These are phyloP conservation scores for Sclerotinia borealis DNA, from an alignment of 2,329 filamentous ascomycete genomes.

Conservation along the genomic window DNA sequence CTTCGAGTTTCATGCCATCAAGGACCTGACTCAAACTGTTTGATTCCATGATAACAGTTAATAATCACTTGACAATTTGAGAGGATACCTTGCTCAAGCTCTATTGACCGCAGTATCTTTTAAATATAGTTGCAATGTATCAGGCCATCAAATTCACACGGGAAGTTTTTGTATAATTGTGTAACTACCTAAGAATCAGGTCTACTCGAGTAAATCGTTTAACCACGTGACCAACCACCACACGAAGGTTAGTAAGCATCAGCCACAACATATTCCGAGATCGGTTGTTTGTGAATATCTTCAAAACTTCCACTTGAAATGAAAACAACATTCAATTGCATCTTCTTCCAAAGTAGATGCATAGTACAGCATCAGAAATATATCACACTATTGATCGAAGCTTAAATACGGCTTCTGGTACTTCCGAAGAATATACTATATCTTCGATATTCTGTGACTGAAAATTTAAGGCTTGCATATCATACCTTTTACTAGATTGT, in stretches of 20 bases:
- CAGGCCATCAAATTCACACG: not conserved
- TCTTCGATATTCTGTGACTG: not conserved
- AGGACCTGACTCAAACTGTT: not conserved
- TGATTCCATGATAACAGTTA: not conserved
- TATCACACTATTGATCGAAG: not conserved
- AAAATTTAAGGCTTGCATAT: not conserved
- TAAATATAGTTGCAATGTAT: not conserved
- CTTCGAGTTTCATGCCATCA: not conserved
- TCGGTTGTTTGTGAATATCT: not conserved
- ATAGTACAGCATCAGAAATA: not conserved
- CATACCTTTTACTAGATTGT: not conserved
- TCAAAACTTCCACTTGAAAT: not conserved
- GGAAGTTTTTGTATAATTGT: not conserved
- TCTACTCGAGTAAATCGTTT: too few species aligned
- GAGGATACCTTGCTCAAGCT: too few species aligned
- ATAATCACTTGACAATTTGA: not conserved
- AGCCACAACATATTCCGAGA: not conserved
- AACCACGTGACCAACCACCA: not conserved
- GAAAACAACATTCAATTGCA: not conserved
- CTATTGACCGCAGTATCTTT: too few species aligned
- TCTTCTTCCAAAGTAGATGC: not conserved
- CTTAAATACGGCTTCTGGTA: not conserved
- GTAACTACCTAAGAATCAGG: too few species aligned
- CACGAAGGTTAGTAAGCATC: too few species aligned
- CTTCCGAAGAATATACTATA: slow-evolving; percentile 9